Base-by-base conservation (phyloP, 305 asterid species). In the Fraxinus xanthoxyloides region DNA sequence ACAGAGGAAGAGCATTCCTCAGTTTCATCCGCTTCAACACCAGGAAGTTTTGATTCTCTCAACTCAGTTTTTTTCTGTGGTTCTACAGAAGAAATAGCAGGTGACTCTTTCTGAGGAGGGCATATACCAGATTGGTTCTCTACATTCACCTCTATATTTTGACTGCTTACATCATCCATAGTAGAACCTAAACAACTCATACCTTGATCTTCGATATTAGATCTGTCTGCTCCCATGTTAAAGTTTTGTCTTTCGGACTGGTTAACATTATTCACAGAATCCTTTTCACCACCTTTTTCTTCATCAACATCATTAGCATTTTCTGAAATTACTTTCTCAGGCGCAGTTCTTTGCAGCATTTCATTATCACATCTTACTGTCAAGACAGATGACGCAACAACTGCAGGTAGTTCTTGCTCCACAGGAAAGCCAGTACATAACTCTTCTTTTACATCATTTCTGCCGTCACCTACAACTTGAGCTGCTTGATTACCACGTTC, bases 391-490 rank as follows among this genome's bases (percentile, higher is more conserved):
- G 79, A 79, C 3, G 75, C 69, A 23, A 48, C 15, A 10, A 21
- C 75, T 1, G 63, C 72, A 30, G 81, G 51, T 15, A 75, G 79
- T 65, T 84, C 84, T 79, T 38, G 82, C 76, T 83, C 85, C 13
- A 19, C 59, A 63, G 59, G 65, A 78, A 38, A 46, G 61, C 69
- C 81, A 17, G 79, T 63, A 32, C 51, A 77, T 40, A 72, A 79
- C 77, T 81, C 80, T 65, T 80, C 80, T 72, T 54, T 84, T 48
- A 65, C 67, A 56, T 79, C 87, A 72, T 84, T 81, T 34, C 73
- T 80, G 85, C 72, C 67, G 85, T 84, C 86, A 10, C 78, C 88
- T 31, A 81, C 83, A 80, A 67, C 59, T 81, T 80, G 88, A 77
- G 63, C 87, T 13, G 84, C 78, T 73, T 36, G 85, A 43, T 87